Evolutionary conservation across 257 asterid genomes (phyloP), one percentile per base, ranked within the genome.

Genomic region (Anisodus acutangulus): DNA sequence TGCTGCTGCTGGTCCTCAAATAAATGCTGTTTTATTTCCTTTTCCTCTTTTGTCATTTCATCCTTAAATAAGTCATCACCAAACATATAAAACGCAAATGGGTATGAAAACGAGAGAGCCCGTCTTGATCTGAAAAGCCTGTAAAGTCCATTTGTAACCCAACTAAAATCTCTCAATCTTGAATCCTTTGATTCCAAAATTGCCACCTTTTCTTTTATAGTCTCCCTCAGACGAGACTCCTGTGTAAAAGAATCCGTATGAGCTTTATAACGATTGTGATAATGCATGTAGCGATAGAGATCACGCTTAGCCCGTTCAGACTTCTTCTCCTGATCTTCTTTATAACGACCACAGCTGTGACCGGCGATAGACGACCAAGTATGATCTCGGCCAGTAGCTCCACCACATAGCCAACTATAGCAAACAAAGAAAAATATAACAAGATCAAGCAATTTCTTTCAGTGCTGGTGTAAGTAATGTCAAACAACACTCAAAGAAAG

Each of bases 1-100:
- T 94, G 99, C 91, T 96, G 98, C 87, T 96, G 99, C 91, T 93
- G 98, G 91, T 93, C 99, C 93, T 96, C 99, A 54, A 96, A 96
- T 88, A 96, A 89, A 88, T 93, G 83, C 88, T 93, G 97, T 78
- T 94, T 93, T 64, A 92, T 89, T 80, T 94, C 97, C 79, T 88
- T 86, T 80, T 92, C 93, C 85, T 87, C 86, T 69, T 89, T 63
- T 0, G 94, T 91, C 98, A 96, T 92, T 89, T 96, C 99, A 79
- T 86, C 98, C 88, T 88, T 90, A 69, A 93, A 92, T 87, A 96
- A 87, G 68, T 93, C 99, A 79, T 92, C 92, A 17, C 98, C 97
- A 86, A 96, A 96, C 98, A 96, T 96, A 86, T 93, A 94, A 90
- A 89, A 96, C 71, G 98, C 98, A 93, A 96, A 96, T 12, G 98